Evolutionary conservation across 75 land plant genomes (phyloP).

Genomic region (Pinus taeda): DNA sequence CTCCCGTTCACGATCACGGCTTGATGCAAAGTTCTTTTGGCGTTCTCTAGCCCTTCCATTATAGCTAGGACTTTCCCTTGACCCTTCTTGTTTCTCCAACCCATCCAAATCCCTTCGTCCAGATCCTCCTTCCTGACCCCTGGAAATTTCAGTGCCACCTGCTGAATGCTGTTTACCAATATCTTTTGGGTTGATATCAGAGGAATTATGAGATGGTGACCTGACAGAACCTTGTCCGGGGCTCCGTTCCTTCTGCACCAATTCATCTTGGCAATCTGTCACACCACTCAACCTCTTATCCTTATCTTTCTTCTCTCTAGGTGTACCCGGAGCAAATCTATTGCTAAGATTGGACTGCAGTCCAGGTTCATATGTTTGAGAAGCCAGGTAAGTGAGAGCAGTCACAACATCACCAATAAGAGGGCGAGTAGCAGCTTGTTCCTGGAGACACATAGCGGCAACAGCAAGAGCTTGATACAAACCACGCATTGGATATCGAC

Average conservation of each 20-base stretch:
- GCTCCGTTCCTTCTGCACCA: slow-evolving; percentile 11
- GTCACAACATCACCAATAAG: slow-evolving; percentile 91
- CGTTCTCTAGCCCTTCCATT: slow-evolving; percentile 15
- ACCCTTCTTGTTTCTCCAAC: slow-evolving; percentile 27
- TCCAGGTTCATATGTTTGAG: slow-evolving; percentile 77
- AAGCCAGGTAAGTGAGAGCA: slow-evolving; percentile 76
- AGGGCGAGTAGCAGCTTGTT: slow-evolving; percentile 92
- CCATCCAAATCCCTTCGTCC: slow-evolving; percentile 45
- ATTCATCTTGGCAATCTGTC: slow-evolving; percentile 16
- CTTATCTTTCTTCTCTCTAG: slow-evolving; percentile 33
- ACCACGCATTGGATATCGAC: slow-evolving; percentile 81
- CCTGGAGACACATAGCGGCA: slow-evolving; percentile 93
- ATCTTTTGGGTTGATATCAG: slow-evolving; percentile 43
- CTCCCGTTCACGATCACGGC: slow-evolving; percentile 36
- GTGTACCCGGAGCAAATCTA: slow-evolving; percentile 49
- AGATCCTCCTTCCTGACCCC: slow-evolving; percentile 25
- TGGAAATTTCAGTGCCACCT: slow-evolving; percentile 14
- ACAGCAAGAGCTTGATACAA: slow-evolving; percentile 90
- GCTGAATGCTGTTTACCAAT: slow-evolving; percentile 36
- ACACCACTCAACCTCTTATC: slow-evolving; percentile 8
- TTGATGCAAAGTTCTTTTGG: slow-evolving; percentile 24
- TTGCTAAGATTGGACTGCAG: slow-evolving; percentile 15
- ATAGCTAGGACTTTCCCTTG: slow-evolving; percentile 23
- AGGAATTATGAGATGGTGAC: slow-evolving; percentile 48
- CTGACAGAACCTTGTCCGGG: slow-evolving; percentile 17